A percentile compares a stretch with the other conserved stretches of the same genome.
These are phyloP conservation scores for Yamadazyma atlantica DNA, from an alignment of 1,139 yeast species.

Conservation along the genomic window DNA sequence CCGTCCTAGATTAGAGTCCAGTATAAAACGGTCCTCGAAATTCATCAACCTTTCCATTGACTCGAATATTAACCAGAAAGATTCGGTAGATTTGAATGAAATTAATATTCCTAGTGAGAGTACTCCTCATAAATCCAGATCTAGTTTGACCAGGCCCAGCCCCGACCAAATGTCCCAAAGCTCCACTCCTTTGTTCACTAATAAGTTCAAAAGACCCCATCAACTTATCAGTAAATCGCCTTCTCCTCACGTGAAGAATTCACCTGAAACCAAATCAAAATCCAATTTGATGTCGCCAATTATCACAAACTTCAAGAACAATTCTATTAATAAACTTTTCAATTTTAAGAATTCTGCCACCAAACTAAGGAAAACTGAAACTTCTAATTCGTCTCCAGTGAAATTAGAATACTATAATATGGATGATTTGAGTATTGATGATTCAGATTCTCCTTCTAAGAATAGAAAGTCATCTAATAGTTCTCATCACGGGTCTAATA, in stretches of 20 bases:
- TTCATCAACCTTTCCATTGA: slow-evolving; percentile 49
- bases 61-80: slow-evolving; percentile 16
- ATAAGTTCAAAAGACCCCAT: slow-evolving; percentile 50
- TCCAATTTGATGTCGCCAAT: slow-evolving; percentile 10
- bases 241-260: slow-evolving; percentile 26
- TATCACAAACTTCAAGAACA: slow-evolving; percentile 5
- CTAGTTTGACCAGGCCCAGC: slow-evolving; percentile 6
- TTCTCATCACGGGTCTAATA: slow-evolving; percentile 8
- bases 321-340: slow-evolving; percentile 10
- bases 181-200: slow-evolving; percentile 19
- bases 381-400: slow-evolving; percentile 12
- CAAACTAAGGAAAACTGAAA: slow-evolving; percentile 18
- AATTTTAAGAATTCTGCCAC: slow-evolving; percentile 20
- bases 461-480: slow-evolving; percentile 29
- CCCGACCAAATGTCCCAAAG: slow-evolving; percentile 7
- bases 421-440: slow-evolving; percentile 30
- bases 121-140: slow-evolving; percentile 8
- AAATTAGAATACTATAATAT: slow-evolving; percentile 29
- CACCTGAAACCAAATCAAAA: slow-evolving; percentile 4
- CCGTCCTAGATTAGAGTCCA: slow-evolving; percentile 16
- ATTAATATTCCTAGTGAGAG: slow-evolving; percentile 7
- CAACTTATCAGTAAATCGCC: slow-evolving; percentile 48
- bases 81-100: slow-evolving; percentile 5
- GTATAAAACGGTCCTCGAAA: slow-evolving; percentile 47
- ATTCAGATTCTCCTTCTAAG: slow-evolving; percentile 29